Percentiles rank a stretch among this genome's conserved stretches.
Conservation (phyloP, 768 basidiomycete species). For the Lactifluus pinguis region DNA sequence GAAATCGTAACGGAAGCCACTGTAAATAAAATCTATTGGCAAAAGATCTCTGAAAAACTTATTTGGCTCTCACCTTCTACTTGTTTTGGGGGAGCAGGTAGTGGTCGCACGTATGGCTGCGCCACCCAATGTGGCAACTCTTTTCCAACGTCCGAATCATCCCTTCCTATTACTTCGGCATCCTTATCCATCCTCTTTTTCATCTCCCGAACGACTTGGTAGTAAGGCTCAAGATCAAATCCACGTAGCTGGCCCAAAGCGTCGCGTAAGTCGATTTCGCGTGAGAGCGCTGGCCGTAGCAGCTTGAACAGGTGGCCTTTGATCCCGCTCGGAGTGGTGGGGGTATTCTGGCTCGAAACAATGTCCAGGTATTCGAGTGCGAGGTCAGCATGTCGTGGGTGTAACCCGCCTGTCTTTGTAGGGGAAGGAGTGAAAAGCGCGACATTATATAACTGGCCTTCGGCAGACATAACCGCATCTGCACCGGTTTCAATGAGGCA, state of each 20-base stretch:
- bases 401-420: slow-evolving; percentile 25
- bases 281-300: slow-evolving; percentile 63
- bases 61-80: neutral
- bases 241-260: slow-evolving; percentile 45
- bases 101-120: slow-evolving; percentile 59
- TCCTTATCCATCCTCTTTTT: slow-evolving; percentile 50
- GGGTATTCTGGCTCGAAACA: slow-evolving; percentile 59
- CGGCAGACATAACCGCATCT: slow-evolving; percentile 92
- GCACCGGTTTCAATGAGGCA: slow-evolving; percentile 81
- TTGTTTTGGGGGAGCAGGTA: neutral
- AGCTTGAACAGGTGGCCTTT: slow-evolving; percentile 94
- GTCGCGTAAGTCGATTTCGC: slow-evolving; percentile 66
- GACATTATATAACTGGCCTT: slow-evolving; percentile 90
- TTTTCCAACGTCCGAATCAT: slow-evolving; percentile 34
- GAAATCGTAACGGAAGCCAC: neutral
- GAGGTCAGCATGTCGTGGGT: slow-evolving; percentile 53
- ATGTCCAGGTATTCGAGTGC: slow-evolving; percentile 85
- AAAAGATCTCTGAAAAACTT: neutral
- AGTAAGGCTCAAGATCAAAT: slow-evolving; percentile 27
- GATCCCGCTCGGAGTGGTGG: slow-evolving; percentile 63
- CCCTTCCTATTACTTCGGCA: slow-evolving; percentile 29
- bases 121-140: slow-evolving; percentile 59
- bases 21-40: neutral
- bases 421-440: slow-evolving; percentile 50
- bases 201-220: slow-evolving; percentile 50